Conservation (phyloP, 306 rosid genomes). For the Lathyrus sativus region DNA sequence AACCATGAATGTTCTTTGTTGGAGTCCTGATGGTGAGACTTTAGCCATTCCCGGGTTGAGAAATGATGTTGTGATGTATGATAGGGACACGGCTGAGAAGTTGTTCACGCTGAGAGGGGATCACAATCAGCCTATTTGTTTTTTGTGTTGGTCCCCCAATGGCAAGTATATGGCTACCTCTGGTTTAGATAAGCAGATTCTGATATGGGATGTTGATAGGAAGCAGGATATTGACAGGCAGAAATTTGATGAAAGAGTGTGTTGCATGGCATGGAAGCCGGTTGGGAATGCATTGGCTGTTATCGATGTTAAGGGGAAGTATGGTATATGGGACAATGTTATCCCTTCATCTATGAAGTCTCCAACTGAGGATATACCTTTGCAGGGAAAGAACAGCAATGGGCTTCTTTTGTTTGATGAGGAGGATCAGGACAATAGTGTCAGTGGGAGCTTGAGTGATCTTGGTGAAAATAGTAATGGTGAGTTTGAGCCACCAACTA, state of each 20-base stretch:
- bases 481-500: slow-evolving; percentile 56
- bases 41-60: slow-evolving; percentile 83
- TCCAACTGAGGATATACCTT: slow-evolving; percentile 84
- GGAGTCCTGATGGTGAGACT: slow-evolving; percentile 96
- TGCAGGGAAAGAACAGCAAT: slow-evolving; percentile 55
- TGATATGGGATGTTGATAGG: slow-evolving; percentile 81
- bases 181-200: slow-evolving; percentile 83
- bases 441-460: slow-evolving; percentile 73
- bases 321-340: slow-evolving; percentile 89
- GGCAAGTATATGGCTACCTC: slow-evolving; percentile 91
- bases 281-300: slow-evolving; percentile 78
- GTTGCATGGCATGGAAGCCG: slow-evolving; percentile 91
- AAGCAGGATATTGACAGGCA: slow-evolving; percentile 93
- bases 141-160: slow-evolving; percentile 94
- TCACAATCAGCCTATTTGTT: slow-evolving; percentile 76
- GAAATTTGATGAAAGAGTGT: slow-evolving; percentile 80
- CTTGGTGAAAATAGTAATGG: slow-evolving; percentile 67
- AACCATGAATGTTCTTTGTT: slow-evolving; percentile 69
- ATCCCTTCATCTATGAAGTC: slow-evolving; percentile 93
- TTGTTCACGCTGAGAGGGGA: slow-evolving; percentile 82
- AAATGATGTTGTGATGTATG: slow-evolving; percentile 90
- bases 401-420: slow-evolving; percentile 84
- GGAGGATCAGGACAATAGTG: slow-evolving; percentile 66
- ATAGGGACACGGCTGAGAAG: slow-evolving; percentile 91
- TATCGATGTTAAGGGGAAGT: slow-evolving; percentile 83